Evolutionary conservation across 169 alveolate genomes (phyloP).

Genomic region (Plasmodium reichenowi): DNA sequence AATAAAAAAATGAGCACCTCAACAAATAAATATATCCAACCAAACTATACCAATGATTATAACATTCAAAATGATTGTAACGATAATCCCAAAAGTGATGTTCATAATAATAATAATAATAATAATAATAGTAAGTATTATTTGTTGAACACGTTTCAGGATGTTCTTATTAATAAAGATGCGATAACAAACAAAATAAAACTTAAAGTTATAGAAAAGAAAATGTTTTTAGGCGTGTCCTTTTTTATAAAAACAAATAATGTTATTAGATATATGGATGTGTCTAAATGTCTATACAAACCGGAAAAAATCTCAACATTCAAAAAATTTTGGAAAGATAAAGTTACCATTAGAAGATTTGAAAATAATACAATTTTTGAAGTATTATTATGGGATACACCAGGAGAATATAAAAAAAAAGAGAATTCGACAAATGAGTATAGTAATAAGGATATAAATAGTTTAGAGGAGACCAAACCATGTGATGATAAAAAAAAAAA

Average conservation of each 20-base stretch:
- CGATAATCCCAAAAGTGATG: background rate
- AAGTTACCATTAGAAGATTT: slow-evolving; percentile 28
- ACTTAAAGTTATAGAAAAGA: background rate
- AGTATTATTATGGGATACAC: slow-evolving; percentile 33
- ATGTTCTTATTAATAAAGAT: background rate
- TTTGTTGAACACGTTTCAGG: background rate
- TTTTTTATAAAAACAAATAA: slow-evolving; percentile 44
- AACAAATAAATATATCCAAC: background rate
- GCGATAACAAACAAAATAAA: background rate
- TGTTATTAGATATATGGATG: slow-evolving; percentile 11
- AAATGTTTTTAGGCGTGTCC: slow-evolving; percentile 6
- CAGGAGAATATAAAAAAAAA: background rate
- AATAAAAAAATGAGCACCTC: background rate
- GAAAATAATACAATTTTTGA: slow-evolving; percentile 66
- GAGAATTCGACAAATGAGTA: background rate
- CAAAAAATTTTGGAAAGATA: slow-evolving; percentile 36
- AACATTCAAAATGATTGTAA: too few relatives aligned
- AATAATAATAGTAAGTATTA: too few relatives aligned
- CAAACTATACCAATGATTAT: background rate
- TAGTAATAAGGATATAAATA: too few relatives aligned
- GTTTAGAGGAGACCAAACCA: background rate
- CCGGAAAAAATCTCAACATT: slow-evolving; percentile 32
- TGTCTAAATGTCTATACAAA: slow-evolving; percentile 3
- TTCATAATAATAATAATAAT: background rate
- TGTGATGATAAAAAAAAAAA: background rate